Base-by-base conservation (phyloP, 2,329 filamentous ascomycete genomes). In the Fusarium cicatricum region DNA sequence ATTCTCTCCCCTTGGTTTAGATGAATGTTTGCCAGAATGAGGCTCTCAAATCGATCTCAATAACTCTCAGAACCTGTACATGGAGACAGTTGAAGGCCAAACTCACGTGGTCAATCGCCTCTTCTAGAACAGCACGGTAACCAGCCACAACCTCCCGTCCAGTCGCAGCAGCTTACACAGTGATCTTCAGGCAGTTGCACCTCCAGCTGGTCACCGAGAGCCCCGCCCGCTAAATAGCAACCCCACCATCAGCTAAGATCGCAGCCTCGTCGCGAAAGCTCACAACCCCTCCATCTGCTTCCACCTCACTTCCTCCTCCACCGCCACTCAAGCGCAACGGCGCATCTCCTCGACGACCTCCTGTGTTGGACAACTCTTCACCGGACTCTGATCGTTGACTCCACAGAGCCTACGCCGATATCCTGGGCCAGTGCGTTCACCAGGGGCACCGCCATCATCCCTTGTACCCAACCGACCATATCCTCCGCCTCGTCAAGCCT, bases 191-290 rank as follows among this genome's bases (percentile, higher is more conserved):
- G 55, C 53, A 62, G 50, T 38, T 31, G 31, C 31, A 40, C n/a
- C n/a, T n/a, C n/a, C n/a, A n/a, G n/a, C n/a, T n/a, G n/a, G 32
- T 23, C 28, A 50, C 39, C 26, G 36, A 23, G 23, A 49, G 57
- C 56, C 56, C 60, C 60, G 42, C 60, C 53, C 48, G 43, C 49
- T 57, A 58, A 41, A 39, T 46, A 50, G 17, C 5, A 64, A 63
- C 62, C 57, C 63, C 63, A 62, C 63, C 59, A 64, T 61, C 55
- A 52, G 48, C 64, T 63, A 63, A 66, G 53, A 66, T 68, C 62
- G 50, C 49, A 67, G 65, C 65, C 65, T 67, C 54, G 65, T 67
- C 65, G 65, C 62, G 58, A 62, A 54, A 67, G 65, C 55, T 64
- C 60, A 59, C 45, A 62, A 68, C 65, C 65, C 65, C 65, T 68